Evolutionary conservation across 257 asterid genomes (phyloP), one percentile per base, ranked within the genome.

Genomic region (Nicotiana paniculata): DNA sequence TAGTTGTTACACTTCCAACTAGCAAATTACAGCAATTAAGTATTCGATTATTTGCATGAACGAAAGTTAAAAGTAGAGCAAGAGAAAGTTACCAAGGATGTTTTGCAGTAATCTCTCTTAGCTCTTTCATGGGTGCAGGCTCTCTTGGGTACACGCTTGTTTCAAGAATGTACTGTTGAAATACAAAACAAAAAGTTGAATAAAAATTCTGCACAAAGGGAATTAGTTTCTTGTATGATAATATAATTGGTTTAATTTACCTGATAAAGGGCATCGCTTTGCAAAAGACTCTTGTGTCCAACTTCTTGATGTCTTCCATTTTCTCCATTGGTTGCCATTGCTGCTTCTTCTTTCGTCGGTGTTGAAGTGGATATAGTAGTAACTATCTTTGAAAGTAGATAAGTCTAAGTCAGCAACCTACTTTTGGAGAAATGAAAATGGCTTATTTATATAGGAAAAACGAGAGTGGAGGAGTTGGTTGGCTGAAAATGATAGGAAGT

Each of bases 91-190:
- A 77, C 81, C 83, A 81, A 3, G 83, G 83, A 39, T 81, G 83
- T 68, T 87, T 84, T 57, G 87, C 83, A 8, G 80, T 82, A 6
- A 89, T 86, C 58, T 53, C 62, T n/a, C 92, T 75, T 1, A 89
- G 81, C 81, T 89, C 90, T 63, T 89, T 89, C 78, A 89, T 87
- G 46, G 81, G 68, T 83, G 82, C 88, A 66, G 88, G 92, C 63
- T 89, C 89, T 82, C 90, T 84, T 3, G 92, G 92, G 12, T 89
- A 89, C 6, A 88, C 88, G 15, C 92, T 89, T n/a, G 92, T 89
- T 82, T 89, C 92, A 80, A 89, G 69, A 55, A 89, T 63, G 53
- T 89, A 88, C 92, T 89, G 88, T 66, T 48, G 9, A 43, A 46
- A 81, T 4, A 68, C 9, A 81, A 16, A 66, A 0, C 77, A 48